phyloP scores from a whole-genome alignment of 202 grass and related monocot species.

The Setaria viridis region DNA sequence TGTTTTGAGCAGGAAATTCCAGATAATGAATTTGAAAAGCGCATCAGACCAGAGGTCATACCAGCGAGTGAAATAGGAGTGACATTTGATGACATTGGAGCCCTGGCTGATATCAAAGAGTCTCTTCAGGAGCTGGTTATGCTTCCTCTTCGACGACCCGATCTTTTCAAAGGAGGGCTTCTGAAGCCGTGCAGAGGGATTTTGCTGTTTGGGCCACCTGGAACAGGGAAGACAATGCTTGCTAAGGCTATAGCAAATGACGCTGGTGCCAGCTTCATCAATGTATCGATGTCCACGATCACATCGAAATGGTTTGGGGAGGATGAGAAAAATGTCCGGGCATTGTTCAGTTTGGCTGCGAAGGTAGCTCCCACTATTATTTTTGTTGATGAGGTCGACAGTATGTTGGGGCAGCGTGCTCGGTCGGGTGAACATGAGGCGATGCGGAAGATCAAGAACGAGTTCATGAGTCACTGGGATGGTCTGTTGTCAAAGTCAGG shows the following conservation, averaged over 20 bases:
- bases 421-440: constrained; percentile 90
- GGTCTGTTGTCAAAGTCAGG: constrained; percentile 78
- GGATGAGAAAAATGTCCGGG: constrained; percentile 96
- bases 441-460: constrained; percentile 99
- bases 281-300: constrained; percentile 96
- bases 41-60: constrained; percentile 94
- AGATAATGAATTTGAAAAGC: constrained; percentile 99
- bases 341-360: constrained; percentile 87
- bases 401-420: constrained; percentile 90
- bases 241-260: constrained; percentile 99
- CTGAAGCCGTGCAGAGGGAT: constrained; percentile 94
- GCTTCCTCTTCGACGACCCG: constrained; percentile 88
- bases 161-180: constrained; percentile 95
- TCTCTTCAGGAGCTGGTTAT: constrained; percentile 95
- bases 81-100: constrained; percentile 94
- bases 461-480: constrained; percentile 99
- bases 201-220: constrained; percentile 89
- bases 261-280: constrained; percentile 93
- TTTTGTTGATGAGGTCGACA: constrained; percentile 97
- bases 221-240: constrained; percentile 99
- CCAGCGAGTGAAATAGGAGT: constrained; percentile 90
- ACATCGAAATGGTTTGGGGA: constrained; percentile 99
- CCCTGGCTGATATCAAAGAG: constrained; percentile 91
- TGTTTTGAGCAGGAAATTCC: constrained; percentile 71
- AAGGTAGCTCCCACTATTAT: constrained; percentile 95